These are phyloP conservation scores for Lasiosphaeria miniovina DNA, from an alignment of 495 filamentous ascomycete genomes.

Conservation along the genomic window DNA sequence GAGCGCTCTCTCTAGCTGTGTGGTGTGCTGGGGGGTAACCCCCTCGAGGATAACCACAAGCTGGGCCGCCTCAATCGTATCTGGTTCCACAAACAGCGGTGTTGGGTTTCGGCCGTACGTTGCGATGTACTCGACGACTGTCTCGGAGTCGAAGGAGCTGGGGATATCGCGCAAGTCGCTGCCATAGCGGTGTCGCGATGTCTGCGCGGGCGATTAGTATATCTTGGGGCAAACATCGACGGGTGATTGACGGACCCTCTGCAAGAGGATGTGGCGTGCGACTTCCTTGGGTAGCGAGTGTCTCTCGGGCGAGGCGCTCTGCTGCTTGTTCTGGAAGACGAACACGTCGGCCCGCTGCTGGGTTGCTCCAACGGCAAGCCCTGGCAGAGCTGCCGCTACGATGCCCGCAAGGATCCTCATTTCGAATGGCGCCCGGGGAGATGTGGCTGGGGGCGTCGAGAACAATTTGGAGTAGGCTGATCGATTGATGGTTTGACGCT, in stretches of 20 bases:
- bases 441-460: neutral
- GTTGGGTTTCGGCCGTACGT: conserved; percentile 37
- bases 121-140: conserved; percentile 40
- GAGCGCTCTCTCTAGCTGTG: conserved; percentile 31
- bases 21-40: conserved; percentile 30
- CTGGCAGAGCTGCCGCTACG: conserved; percentile 27
- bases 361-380: conserved; percentile 21
- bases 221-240: neutral
- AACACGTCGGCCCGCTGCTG: conserved; percentile 30
- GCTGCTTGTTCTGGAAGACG: conserved; percentile 22
- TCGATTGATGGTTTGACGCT: neutral
- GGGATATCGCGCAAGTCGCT: conserved; percentile 41
- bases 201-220: conserved; percentile 32
- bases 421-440: conserved; percentile 4
- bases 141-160: conserved; percentile 32
- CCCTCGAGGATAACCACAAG: conserved; percentile 52
- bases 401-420: conserved; percentile 32
- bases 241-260: conserved; percentile 20
- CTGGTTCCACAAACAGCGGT: conserved; percentile 38
- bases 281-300: conserved; percentile 33
- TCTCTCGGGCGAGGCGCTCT: conserved; percentile 14
- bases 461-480: neutral
- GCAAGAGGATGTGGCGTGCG: conserved; percentile 35
- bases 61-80: conserved; percentile 38
- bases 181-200: conserved; percentile 35